Evolutionary conservation across 2,329 filamentous ascomycete genomes (phyloP), one percentile per base, ranked within the genome.

Genomic region (Hypoxylon sp.): DNA sequence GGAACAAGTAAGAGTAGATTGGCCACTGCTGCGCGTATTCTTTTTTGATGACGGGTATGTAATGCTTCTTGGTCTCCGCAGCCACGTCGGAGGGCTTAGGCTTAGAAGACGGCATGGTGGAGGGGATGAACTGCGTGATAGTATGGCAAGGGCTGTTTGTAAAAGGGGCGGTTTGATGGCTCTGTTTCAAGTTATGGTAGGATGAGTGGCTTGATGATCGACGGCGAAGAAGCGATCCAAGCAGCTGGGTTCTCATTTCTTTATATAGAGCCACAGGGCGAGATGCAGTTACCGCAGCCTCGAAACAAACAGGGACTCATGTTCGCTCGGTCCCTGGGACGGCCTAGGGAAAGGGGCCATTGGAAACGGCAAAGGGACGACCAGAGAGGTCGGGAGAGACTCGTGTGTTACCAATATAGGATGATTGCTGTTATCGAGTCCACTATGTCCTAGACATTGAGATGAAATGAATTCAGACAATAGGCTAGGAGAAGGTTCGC

Each of bases 21-120:
- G 80, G 80, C 79, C 78, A 89, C 67, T 75, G 73, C 54, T 78
- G 76, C 56, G 75, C 78, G 74, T 82, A 86, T 69, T 83, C 78
- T 29, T 79, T 77, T 68, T 79, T 82, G 66, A 91, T 84, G 61
- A 83, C 77, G 13, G 88, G 88, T 63, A 91, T 87, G 70, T 87
- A 89, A 56, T 82, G 81, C 66, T 81, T 83, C 74, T 90, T 90
- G n/a, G 88, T 88, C 71, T 91, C 88, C 21, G 85, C 83, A 51
- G 89, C 89, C 50, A 92, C 84, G 63, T 91, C 88, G 35, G 87
- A 85, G 10, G 86, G 83, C 73, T 86, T 88, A 41, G 81, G 81
- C 73, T 82, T 86, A 51, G 81, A 78, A 45, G 80, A 67, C 56
- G 83, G 81, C 85, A 87, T 87, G 40, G 58, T 72, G 65, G 42